A percentile compares a stretch with the other conserved stretches of the same genome.
Evolutionary conservation across 2,329 filamentous ascomycete genomes (phyloP).

Genomic region (Fusarium coicis): DNA sequence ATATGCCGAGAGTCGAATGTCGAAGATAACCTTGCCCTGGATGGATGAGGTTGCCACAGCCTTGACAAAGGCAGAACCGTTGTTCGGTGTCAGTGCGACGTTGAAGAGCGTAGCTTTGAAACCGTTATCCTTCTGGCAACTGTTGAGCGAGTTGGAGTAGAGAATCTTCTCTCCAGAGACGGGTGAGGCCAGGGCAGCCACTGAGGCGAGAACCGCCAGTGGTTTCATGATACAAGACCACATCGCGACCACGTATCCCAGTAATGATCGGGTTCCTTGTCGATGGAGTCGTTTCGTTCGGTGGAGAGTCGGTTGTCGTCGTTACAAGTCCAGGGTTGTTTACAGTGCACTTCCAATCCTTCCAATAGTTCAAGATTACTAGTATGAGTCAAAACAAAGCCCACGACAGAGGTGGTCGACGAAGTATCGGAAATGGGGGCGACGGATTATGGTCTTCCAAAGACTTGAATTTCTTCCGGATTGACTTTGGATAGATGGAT

Average conservation of each 20-base stretch:
- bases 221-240: slow-evolving; percentile 58
- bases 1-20: slow-evolving; percentile 82
- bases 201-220: slow-evolving; percentile 57
- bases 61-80: slow-evolving; percentile 77
- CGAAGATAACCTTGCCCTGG: slow-evolving; percentile 82
- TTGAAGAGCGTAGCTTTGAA: slow-evolving; percentile 92
- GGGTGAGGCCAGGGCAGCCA: slow-evolving; percentile 58
- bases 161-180: slow-evolving; percentile 74
- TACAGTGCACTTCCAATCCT: neutral
- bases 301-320: slow-evolving; percentile 12
- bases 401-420: neutral
- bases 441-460: slow-evolving; percentile 18
- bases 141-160: slow-evolving; percentile 83
- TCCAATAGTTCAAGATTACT: neutral
- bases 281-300: slow-evolving; percentile 4
- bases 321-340: neutral
- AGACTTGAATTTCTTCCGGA: slow-evolving; percentile 27
- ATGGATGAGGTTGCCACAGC: slow-evolving; percentile 86
- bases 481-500: slow-evolving; percentile 12
- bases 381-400: neutral
- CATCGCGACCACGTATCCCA: slow-evolving; percentile 52
- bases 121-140: slow-evolving; percentile 84
- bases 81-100: slow-evolving; percentile 80
- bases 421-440: neutral
- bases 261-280: neutral